Evolutionary conservation across 768 basidiomycete species (phyloP), one percentile per base, ranked within the genome.

Genomic region (Pleurotus giganteus): DNA sequence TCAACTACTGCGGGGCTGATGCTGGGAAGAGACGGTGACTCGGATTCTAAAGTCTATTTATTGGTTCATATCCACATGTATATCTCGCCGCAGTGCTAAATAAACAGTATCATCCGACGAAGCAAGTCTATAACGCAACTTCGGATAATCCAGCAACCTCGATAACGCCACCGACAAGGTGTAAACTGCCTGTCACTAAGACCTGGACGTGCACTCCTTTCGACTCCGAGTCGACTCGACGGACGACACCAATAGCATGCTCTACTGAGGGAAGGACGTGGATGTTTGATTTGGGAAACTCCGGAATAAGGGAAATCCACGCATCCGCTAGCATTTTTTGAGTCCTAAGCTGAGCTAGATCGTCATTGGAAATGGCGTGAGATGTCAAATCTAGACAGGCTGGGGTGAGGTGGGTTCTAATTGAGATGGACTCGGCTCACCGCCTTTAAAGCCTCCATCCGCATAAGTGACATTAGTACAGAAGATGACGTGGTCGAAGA

Each of bases 401-500:
- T 8, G 24, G 42, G 47, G 23, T 19, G 27, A 47, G 12, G 37
- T 12, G 29, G 53, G n/a, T n/a, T n/a, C n/a, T n/a, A n/a, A n/a
- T n/a, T n/a, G n/a, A 27, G 15, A 45, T 17, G 37, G 9, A 60
- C 27, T 46, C 51, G 26, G 56, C 71, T 51, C 61, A 93, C 96
- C 96, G 49, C 91, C 89, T 74, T 98, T 98, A 66, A 85, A 98
- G 28, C 79, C 76, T 0, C 97, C 97, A 58, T 91, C 86, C 1
- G 83, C 79, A 64, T 96, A 99, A 0, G 97, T 99, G 28, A 97
- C 89, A 67, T 98, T 99, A 45, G 94, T 86, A 71, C 95, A 98
- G 70, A 99, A 98, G 43, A 98, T 83, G 55, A 95, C 90, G 47
- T 86, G 81, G 63, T 92, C 82, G 60, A 97, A 97, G 63, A 92